phyloP scores from a whole-genome alignment of 768 basidiomycete species.

The Gautieria morchelliformis region DNA sequence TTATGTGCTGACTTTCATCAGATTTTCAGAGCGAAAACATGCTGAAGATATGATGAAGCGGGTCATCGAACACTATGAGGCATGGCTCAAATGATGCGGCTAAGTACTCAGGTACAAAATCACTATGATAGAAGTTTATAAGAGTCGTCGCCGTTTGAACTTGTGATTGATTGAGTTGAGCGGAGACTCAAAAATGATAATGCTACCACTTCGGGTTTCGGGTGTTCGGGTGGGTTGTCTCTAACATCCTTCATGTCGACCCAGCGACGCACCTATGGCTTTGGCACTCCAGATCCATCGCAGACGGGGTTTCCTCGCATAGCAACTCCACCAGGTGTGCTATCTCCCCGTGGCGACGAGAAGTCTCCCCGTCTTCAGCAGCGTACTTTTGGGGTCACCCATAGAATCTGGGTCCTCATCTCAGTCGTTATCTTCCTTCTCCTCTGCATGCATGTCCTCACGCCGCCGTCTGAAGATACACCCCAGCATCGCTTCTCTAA shows the following conservation, averaged over 20 bases:
- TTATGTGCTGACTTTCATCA: neutral
- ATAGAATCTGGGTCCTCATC: conserved; percentile 60
- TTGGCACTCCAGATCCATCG: conserved; percentile 6
- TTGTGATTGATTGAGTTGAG: no score
- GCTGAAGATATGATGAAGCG: conserved; percentile 8
- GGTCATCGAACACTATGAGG: conserved; percentile 5
- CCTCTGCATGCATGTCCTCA: conserved; percentile 3
- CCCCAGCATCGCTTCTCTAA: conserved; percentile 7
- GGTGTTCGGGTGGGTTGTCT: no score
- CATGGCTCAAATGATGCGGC: conserved; percentile 4
- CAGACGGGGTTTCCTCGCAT: conserved; percentile 1
- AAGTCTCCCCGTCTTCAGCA: conserved; percentile 37
- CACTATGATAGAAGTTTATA: no score
- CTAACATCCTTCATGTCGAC: conserved; percentile 5
- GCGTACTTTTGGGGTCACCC: conserved; percentile 52
- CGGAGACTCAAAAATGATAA: no score
- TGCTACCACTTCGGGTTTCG: no score
- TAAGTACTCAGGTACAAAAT: no score
- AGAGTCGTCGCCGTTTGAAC: no score
- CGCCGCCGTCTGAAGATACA: neutral
- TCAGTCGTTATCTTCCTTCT: conserved; percentile 35
- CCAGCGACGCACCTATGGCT: conserved; percentile 5
- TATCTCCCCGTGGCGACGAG: neutral
- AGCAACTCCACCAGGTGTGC: conserved; percentile 1
- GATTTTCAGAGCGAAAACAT: conserved; percentile 7